These are phyloP conservation scores for Angophora floribunda DNA, from an alignment of 345 rosid genomes.

Conservation along the genomic window DNA sequence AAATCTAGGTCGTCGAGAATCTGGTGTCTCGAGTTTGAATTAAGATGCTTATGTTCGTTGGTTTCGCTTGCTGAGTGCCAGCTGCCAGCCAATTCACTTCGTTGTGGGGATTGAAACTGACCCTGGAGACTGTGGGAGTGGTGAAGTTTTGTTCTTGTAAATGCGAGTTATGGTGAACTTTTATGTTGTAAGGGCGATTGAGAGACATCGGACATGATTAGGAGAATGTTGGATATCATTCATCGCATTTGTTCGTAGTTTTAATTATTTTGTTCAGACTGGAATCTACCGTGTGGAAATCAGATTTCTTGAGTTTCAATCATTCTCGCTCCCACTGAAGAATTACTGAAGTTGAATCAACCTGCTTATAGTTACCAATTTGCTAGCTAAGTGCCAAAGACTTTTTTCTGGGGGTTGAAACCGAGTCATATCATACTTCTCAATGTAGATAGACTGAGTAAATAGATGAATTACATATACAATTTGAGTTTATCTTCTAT, in stretches of 20 bases:
- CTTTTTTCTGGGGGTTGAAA: background rate
- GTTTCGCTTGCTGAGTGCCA: background rate
- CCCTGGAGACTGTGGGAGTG: background rate
- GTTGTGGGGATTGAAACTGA: background rate
- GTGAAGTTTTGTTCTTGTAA: background rate
- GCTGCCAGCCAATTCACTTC: background rate
- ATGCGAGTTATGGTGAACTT: background rate
- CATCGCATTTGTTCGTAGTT: background rate
- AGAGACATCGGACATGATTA: background rate
- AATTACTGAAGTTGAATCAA: background rate
- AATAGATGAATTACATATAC: background rate
- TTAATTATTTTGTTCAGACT: background rate
- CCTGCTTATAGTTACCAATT: background rate
- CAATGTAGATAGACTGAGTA: background rate
- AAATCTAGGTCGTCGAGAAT: background rate
- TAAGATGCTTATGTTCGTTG: background rate
- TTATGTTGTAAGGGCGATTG: background rate
- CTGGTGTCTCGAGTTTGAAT: background rate
- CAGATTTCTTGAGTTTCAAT: background rate
- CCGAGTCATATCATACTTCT: background rate
- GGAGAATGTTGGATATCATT: background rate
- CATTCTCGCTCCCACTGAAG: background rate
- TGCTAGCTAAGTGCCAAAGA: background rate
- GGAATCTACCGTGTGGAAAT: background rate
- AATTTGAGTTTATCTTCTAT: background rate